phyloP scores from a whole-genome alignment of 495 filamentous ascomycete genomes.

The Aspergillus olivimuriae region DNA sequence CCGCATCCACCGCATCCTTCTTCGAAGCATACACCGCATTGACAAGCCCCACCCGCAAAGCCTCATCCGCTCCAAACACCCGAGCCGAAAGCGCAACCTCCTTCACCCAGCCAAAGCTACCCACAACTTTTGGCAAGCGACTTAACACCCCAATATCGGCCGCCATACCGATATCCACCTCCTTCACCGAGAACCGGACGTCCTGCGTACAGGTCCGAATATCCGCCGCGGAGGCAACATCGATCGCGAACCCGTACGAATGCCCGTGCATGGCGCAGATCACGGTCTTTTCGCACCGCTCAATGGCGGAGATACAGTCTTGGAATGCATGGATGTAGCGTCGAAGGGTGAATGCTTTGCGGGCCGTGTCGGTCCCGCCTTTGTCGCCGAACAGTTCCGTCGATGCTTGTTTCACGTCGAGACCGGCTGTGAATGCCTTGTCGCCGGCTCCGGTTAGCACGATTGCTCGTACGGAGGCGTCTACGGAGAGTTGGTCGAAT shows the following conservation, averaged over 20 bases:
- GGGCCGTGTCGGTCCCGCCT: constrained; percentile 50
- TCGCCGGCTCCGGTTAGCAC: constrained; percentile 79
- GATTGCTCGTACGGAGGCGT: constrained; percentile 68
- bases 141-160: constrained; percentile 88
- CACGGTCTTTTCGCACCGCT: constrained; percentile 89
- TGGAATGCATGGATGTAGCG: constrained; percentile 74
- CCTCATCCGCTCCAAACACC: constrained; percentile 73
- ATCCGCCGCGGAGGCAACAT: constrained; percentile 72
- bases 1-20: constrained; percentile 52
- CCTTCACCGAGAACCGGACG: constrained; percentile 73
- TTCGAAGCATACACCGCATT: constrained; percentile 65
- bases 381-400: constrained; percentile 16
- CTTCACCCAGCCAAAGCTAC: constrained; percentile 78
- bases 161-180: constrained; percentile 91
- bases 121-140: constrained; percentile 79
- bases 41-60: constrained; percentile 75
- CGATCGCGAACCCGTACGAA: constrained; percentile 75
- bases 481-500: constrained; percentile 67
- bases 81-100: constrained; percentile 79
- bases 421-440: constrained; percentile 72
- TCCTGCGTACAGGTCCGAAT: constrained; percentile 64
- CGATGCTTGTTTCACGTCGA: constrained; percentile 72
- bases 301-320: constrained; percentile 64
- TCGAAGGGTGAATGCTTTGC: constrained; percentile 57
- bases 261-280: constrained; percentile 80